phyloP scores from a whole-genome alignment of 2,329 filamentous ascomycete species.

The Fusarium tricinctum region DNA sequence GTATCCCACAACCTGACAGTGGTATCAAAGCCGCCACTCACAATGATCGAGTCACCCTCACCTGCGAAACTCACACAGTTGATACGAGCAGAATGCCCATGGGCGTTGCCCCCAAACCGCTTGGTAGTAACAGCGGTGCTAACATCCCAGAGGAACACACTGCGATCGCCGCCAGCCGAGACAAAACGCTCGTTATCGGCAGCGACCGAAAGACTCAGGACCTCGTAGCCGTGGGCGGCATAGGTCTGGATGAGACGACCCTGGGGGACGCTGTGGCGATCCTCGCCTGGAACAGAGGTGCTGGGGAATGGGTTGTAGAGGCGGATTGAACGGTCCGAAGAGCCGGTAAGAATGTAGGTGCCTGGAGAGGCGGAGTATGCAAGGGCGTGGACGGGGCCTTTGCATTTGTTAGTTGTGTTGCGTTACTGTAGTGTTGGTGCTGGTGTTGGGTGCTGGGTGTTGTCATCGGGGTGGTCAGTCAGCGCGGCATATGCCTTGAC shows the following conservation, averaged over 20 bases:
- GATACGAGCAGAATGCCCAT: constrained; percentile 78
- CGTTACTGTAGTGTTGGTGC: neutral
- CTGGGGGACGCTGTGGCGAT: constrained; percentile 55
- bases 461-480: constrained; percentile 18
- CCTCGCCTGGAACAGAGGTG: constrained; percentile 53
- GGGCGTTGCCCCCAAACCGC: constrained; percentile 73
- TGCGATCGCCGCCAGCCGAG: constrained; percentile 89
- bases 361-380: constrained; percentile 80
- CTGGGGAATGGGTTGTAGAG: constrained; percentile 83
- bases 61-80: constrained; percentile 86
- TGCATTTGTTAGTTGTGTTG: constrained; percentile 15
- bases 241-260: constrained; percentile 87
- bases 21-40: constrained; percentile 81
- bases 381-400: constrained; percentile 79
- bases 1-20: constrained; percentile 83
- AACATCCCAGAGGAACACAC: constrained; percentile 96
- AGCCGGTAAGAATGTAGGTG: constrained; percentile 87
- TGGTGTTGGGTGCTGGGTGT: constrained; percentile 1
- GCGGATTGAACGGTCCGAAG: constrained; percentile 85
- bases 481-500: constrained; percentile 30
- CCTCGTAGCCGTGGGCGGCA: constrained; percentile 89
- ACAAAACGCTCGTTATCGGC: constrained; percentile 86
- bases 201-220: constrained; percentile 83
- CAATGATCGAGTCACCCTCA: constrained; percentile 78
- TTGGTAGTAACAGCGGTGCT: constrained; percentile 81